These are phyloP conservation scores for Taphrina betulina DNA, from an alignment of 1,139 yeast genomes.

Conservation along the genomic window DNA sequence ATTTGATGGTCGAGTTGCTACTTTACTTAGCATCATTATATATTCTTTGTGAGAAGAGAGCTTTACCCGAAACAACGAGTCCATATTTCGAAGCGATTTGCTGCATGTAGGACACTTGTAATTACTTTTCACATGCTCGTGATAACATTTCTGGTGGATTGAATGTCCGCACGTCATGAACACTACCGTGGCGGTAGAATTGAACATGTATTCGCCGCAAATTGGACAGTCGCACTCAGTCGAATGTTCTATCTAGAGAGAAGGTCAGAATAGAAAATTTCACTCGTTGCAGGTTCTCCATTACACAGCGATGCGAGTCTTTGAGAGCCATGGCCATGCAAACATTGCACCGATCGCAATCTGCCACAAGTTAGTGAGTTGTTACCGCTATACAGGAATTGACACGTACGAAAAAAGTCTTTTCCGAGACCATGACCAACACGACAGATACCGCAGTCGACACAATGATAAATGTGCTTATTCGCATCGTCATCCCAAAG, in stretches of 20 bases:
- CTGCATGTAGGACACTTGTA: slow-evolving; percentile 91
- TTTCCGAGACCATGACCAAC: slow-evolving; percentile 52
- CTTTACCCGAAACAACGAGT: slow-evolving; percentile 72
- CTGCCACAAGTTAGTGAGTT: too few relatives aligned
- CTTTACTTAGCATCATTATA: too few relatives aligned
- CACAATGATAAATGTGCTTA: slow-evolving; percentile 87
- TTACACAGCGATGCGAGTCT: slow-evolving; percentile 80
- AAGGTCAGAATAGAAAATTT: slow-evolving; percentile 72
- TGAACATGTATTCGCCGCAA: slow-evolving; percentile 87
- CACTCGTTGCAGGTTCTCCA: slow-evolving; percentile 78
- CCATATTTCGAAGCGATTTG: slow-evolving; percentile 80
- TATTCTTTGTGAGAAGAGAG: not conserved
- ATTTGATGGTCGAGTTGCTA: slow-evolving; percentile 68
- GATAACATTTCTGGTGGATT: slow-evolving; percentile 80
- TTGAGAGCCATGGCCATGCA: slow-evolving; percentile 79
- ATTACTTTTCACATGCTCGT: slow-evolving; percentile 63
- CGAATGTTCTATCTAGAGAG: slow-evolving; percentile 78
- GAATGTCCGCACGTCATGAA: slow-evolving; percentile 96
- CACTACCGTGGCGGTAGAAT: slow-evolving; percentile 79
- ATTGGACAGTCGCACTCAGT: slow-evolving; percentile 92
- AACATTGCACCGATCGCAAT: slow-evolving; percentile 64
- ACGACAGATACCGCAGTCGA: slow-evolving; percentile 88
- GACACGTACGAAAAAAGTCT: slow-evolving; percentile 14
- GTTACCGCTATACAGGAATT: too few relatives aligned
- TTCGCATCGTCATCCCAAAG: slow-evolving; percentile 78